phyloP scores from a whole-genome alignment of 768 basidiomycete species.

The Boletus pseudo-olivaceus region DNA sequence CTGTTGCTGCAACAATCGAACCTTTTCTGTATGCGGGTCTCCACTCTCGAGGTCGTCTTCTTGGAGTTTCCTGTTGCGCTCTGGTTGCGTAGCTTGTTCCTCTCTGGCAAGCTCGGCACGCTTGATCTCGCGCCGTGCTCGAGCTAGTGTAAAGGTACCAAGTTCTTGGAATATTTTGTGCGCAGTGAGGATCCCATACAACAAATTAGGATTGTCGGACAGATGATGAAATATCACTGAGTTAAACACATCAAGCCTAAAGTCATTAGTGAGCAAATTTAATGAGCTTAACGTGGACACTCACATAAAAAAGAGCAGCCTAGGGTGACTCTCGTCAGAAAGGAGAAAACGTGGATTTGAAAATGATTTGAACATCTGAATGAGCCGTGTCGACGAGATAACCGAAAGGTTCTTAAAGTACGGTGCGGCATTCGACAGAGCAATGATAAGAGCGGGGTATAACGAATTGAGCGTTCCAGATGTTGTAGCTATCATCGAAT shows the following conservation, averaged over 20 bases:
- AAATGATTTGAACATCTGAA: slow-evolving; percentile 91
- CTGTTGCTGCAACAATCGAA: slow-evolving; percentile 58
- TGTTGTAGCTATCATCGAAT: slow-evolving; percentile 85
- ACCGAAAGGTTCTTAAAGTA: slow-evolving; percentile 80
- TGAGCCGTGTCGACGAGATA: slow-evolving; percentile 74
- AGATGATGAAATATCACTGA: slow-evolving; percentile 75
- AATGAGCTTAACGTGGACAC: slow-evolving; percentile 19
- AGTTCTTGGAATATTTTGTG: slow-evolving; percentile 87
- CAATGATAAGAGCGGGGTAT: slow-evolving; percentile 90
- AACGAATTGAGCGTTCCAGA: slow-evolving; percentile 76
- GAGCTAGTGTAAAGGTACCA: slow-evolving; percentile 84
- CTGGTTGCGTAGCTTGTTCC: slow-evolving; percentile 47
- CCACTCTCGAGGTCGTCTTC: slow-evolving; percentile 29
- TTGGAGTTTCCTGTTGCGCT: slow-evolving; percentile 20
- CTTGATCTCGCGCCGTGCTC: slow-evolving; percentile 83
- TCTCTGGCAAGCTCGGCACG: slow-evolving; percentile 70
- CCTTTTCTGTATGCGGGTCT: slow-evolving; percentile 52
- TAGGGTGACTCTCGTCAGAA: slow-evolving; percentile 92
- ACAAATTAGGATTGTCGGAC: slow-evolving; percentile 79
- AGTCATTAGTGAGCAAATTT: neutral
- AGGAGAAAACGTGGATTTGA: slow-evolving; percentile 85
- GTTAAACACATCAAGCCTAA: slow-evolving; percentile 89
- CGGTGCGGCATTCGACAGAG: slow-evolving; percentile 84
- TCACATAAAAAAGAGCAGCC: slow-evolving; percentile 88
- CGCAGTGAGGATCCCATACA: slow-evolving; percentile 81